Conservation (phyloP, 1,139 yeast species). For the Blastobotrys capitulatus region DNA sequence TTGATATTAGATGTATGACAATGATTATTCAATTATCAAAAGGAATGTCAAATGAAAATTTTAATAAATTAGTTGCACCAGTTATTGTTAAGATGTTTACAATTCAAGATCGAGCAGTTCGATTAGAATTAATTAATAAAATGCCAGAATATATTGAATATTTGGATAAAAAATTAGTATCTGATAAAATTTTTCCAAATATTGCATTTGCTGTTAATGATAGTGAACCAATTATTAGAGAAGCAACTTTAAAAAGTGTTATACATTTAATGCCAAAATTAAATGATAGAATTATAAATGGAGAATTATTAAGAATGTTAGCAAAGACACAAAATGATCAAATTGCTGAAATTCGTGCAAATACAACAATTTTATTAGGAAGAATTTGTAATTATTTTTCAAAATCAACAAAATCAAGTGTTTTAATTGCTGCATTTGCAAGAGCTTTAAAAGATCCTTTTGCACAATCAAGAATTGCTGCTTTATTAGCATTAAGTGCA, state of each 20-base stretch:
- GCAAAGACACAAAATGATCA: conserved; percentile 89
- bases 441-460: conserved; percentile 79
- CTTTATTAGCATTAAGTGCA: conserved; percentile 66
- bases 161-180: conserved; percentile 57
- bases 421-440: conserved; percentile 80
- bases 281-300: conserved; percentile 75
- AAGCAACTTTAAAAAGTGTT: conserved; percentile 72
- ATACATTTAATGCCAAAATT: conserved; percentile 60
- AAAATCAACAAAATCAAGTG: conserved; percentile 40
- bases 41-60: conserved; percentile 38
- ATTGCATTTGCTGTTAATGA: conserved; percentile 79
- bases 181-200: conserved; percentile 61
- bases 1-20: conserved; percentile 22
- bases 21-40: conserved; percentile 32
- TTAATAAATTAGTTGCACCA: conserved; percentile 52
- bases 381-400: conserved; percentile 64
- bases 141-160: conserved; percentile 51
- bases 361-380: conserved; percentile 73
- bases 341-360: conserved; percentile 77
- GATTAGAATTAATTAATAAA: conserved; percentile 62
- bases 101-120: conserved; percentile 67
- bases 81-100: conserved; percentile 57
- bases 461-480: conserved; percentile 70
- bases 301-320: conserved; percentile 70
- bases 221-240: conserved; percentile 72